Base-by-base conservation (phyloP, 495 filamentous ascomycete genomes). In the Haplographium delicatum region DNA sequence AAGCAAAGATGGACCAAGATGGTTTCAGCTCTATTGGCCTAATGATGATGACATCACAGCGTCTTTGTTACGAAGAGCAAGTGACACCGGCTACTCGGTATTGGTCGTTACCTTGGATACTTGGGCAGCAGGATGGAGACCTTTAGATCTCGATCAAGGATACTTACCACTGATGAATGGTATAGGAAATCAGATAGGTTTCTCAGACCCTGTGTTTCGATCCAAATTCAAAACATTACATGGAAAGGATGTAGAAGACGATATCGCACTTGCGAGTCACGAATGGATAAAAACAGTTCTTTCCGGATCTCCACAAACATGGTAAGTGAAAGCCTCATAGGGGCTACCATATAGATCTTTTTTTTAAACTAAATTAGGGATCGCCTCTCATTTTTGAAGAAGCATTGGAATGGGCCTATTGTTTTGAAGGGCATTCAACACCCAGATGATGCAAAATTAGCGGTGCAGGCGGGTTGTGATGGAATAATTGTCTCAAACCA, bases 381-480 rank as follows among this genome's bases (percentile, higher is more conserved):
- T 20, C 65, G 80, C 25, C 52, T 85, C n/a, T 68, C 63, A 16
- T 67, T 76, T 42, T 57, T 84, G 44, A 70, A 74, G 34, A 64
- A 73, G 59, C 53, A 79, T 50, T 86, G 81, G 82, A 75, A 82
- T 54, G 76, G 80, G 87, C 90, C 90, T 37, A 94, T 98, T 62
- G 73, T 95, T 24, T 81, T 98, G 56, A 96, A 97, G 72, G 93
- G 93, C 50, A 89, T 98, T 24, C 39, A 90, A 87, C 54, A 86
- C 90, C n/a, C 82, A 31, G 93, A 96, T 64, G 93, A 98, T 64
- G 93, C 95, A 19, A 68, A 96, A 50, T 78, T 76, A 46, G 90
- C 91, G 31, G 76, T 89, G 57, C 85, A 96, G 57, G 67, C 65
- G 41, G 91, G 89, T 48, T 84, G 91, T n/a, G 82, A 95, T 53